These are phyloP conservation scores for Apophysomyces trapeziformis DNA, from an alignment of 371 early-diverging fungal species.

Conservation along the genomic window DNA sequence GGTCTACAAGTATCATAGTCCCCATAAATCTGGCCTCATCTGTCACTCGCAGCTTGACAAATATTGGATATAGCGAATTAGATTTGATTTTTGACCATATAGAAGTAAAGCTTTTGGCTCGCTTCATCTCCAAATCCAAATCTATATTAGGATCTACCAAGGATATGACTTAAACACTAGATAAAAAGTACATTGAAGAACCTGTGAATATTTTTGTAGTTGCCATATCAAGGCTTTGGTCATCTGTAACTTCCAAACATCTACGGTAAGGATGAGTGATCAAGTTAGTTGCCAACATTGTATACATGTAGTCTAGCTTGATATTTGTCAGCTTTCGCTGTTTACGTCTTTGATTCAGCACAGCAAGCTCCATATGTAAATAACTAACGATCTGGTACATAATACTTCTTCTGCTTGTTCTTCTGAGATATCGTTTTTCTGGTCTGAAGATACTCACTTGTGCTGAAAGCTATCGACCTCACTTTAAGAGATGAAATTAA, in stretches of 20 bases:
- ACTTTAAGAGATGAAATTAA: background rate
- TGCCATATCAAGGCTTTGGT: slow-evolving; percentile 17
- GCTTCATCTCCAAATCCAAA: slow-evolving; percentile 15
- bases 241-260: slow-evolving; percentile 20
- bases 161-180: too few relatives aligned
- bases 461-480: background rate
- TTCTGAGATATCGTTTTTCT: background rate
- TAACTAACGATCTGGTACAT: slow-evolving; percentile 13
- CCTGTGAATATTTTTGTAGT: slow-evolving; percentile 12
- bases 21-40: slow-evolving; percentile 22
- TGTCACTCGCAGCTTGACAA: slow-evolving; percentile 18
- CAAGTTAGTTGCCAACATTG: background rate
- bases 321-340: slow-evolving; percentile 7
- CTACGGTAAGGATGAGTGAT: background rate
- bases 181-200: slow-evolving; percentile 8
- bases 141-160: slow-evolving; percentile 10
- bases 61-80: slow-evolving; percentile 4
- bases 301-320: slow-evolving; percentile 21
- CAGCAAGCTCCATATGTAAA: slow-evolving; percentile 10
- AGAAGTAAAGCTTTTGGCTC: background rate
- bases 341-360: slow-evolving; percentile 11
- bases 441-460: background rate
- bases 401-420: slow-evolving; percentile 11
- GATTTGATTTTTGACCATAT: slow-evolving; percentile 19
- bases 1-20: slow-evolving; percentile 15